Evolutionary conservation across 1,139 yeast species (phyloP).

Genomic region (Pichia sp.): DNA sequence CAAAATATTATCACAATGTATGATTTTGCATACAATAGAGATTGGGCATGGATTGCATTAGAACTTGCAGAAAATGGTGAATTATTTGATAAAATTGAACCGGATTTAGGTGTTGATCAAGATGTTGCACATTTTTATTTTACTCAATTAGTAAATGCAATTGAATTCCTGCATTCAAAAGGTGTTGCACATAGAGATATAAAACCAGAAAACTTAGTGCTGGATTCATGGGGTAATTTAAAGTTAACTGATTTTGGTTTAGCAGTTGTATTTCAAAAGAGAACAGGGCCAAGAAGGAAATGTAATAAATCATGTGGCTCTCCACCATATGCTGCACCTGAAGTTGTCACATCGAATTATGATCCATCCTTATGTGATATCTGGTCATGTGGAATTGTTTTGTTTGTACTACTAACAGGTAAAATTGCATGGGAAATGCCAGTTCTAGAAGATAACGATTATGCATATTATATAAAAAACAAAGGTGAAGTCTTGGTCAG

Average conservation of each 20-base stretch:
- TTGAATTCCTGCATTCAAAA: conserved; percentile 52
- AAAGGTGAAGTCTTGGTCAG: conserved; percentile 37
- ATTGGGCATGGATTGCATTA: conserved; percentile 57
- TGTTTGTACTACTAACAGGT: conserved; percentile 54
- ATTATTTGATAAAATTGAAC: conserved; percentile 66
- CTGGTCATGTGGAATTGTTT: conserved; percentile 60
- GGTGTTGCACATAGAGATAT: conserved; percentile 87
- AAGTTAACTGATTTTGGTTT: conserved; percentile 65
- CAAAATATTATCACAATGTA: conserved; percentile 49
- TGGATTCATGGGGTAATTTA: conserved; percentile 60
- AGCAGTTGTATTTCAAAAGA: conserved; percentile 51
- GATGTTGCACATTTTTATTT: conserved; percentile 65
- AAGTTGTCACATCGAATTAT: conserved; percentile 42
- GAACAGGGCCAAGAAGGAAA: conserved; percentile 52
- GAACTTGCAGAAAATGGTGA: conserved; percentile 69
- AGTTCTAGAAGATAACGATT: conserved; percentile 40
- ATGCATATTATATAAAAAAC: conserved; percentile 33
- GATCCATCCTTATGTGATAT: conserved; percentile 50
- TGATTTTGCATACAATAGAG: conserved; percentile 44
- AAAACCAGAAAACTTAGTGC: conserved; percentile 80
- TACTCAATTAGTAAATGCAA: conserved; percentile 51
- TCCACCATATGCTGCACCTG: conserved; percentile 72
- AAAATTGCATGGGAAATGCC: conserved; percentile 66
- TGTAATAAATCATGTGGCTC: conserved; percentile 58
- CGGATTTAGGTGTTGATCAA: conserved; percentile 61